phyloP scores from a whole-genome alignment of 2,329 filamentous ascomycete species.

The Cryphonectria japonica region DNA sequence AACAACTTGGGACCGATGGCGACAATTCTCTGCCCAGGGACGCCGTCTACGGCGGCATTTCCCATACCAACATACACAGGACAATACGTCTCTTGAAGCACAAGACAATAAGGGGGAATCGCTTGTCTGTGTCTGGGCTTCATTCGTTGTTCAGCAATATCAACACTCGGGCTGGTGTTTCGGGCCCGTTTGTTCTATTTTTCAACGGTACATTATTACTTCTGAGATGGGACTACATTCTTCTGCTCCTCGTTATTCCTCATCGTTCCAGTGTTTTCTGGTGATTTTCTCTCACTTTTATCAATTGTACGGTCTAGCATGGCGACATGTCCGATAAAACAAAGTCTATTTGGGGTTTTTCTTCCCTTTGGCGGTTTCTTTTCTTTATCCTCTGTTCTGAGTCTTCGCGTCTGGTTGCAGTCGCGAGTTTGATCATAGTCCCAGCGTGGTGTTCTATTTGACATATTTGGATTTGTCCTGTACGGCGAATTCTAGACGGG shows the following conservation, averaged over 20 bases:
- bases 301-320: constrained; percentile 18
- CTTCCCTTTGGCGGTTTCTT: constrained; percentile 23
- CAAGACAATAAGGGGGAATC: constrained; percentile 7
- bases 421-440: constrained; percentile 17
- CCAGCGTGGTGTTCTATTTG: not conserved
- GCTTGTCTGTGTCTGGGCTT: not conserved
- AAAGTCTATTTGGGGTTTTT: constrained; percentile 29
- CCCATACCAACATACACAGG: not conserved
- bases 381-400: constrained; percentile 28
- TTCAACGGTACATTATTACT: constrained; percentile 11
- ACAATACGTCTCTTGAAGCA: not conserved
- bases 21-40: not conserved
- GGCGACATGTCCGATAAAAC: constrained; percentile 13
- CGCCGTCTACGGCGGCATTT: not conserved
- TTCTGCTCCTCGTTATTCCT: constrained; percentile 16
- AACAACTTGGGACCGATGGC: no score
- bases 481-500: constrained; percentile 16
- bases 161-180: constrained; percentile 15
- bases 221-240: constrained; percentile 9
- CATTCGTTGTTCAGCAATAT: constrained; percentile 1
- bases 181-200: constrained; percentile 8
- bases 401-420: constrained; percentile 19
- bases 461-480: constrained; percentile 30
- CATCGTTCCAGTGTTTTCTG: constrained; percentile 8
- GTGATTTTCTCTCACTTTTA: not conserved